Evolutionary conservation across 2,329 filamentous ascomycete genomes (phyloP), one percentile per base, ranked within the genome.

Genomic region (Thermomyces lanuginosus): DNA sequence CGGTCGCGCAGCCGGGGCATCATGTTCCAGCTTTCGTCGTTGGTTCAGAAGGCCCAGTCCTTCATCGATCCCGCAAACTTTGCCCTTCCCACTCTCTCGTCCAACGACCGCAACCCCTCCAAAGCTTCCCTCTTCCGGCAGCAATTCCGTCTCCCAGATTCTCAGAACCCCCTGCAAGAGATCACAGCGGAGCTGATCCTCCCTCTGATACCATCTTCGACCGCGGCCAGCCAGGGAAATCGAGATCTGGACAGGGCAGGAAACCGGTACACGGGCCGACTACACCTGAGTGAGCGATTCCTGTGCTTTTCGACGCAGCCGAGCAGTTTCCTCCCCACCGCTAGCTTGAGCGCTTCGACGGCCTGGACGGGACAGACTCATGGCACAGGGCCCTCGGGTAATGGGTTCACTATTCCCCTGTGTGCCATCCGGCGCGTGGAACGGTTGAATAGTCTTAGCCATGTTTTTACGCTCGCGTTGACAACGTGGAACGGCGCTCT

Each of bases 251-350:
- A 74, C 32, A 66, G 70, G 16, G 32, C 46, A 41, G 81, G 82
- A 40, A 92, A 78, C 56, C 79, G 84, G 48, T 95, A 98, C 60
- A 74, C 76, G 13, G 89, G 89, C 26, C 84, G 84, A 53, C 69
- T 98, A 27, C 86, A 98, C 51, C 62, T 98, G 36, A 93, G 83
- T 51, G 86, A 98, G 58, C 71, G 79, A 41, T 98, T 79, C 56
- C 72, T 98, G 42, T 95, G 84, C 64, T 98, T 98, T 61, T 93
- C 84, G 0, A 93, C 89, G 5, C 81, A 89, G 27, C 75, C 81
- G 9, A 79, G 82, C 6, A 91, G 82, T 58, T 93, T 93, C 54
- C 54, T 80, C 21, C 74, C 73, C 36, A 75, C 76, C 1, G 77
- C 86, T 9, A 92, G 74, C 50, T 72, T 77, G 11, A 75, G 72